These are phyloP conservation scores for Berkeleyomyces basicola DNA, from an alignment of 2,329 filamentous ascomycete species.

Conservation along the genomic window DNA sequence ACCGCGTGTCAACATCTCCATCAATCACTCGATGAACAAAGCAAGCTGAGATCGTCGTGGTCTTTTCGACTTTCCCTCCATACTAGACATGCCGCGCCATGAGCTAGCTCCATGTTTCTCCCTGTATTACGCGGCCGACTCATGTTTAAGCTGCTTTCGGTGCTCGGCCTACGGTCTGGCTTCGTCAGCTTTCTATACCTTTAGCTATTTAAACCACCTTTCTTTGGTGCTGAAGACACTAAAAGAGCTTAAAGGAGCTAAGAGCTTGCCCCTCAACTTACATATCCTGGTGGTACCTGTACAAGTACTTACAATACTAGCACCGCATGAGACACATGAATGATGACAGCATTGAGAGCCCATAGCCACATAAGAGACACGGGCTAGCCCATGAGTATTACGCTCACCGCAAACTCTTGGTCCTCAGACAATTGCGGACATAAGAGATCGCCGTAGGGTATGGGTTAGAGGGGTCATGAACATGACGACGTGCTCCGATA, in stretches of 20 bases:
- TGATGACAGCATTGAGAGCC: too few species aligned
- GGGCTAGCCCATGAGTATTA: too few species aligned
- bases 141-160: slow-evolving; percentile 3
- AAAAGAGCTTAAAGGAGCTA: neutral
- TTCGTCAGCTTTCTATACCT: slow-evolving; percentile 4
- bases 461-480: too few species aligned
- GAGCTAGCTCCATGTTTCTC: neutral
- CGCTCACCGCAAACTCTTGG: too few species aligned
- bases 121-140: slow-evolving; percentile 5
- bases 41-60: neutral
- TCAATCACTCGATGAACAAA: neutral
- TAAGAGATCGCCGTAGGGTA: too few species aligned
- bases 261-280: neutral
- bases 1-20: neutral
- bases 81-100: neutral
- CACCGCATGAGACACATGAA: too few species aligned
- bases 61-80: neutral
- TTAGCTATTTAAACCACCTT: neutral
- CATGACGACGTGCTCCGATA: too few species aligned
- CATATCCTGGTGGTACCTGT: neutral
- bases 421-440: too few species aligned
- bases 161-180: slow-evolving; percentile 2
- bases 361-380: too few species aligned
- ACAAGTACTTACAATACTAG: too few species aligned
- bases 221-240: neutral